These are phyloP conservation scores for Moringa oleifera DNA, from an alignment of 345 rosid species.

Conservation along the genomic window DNA sequence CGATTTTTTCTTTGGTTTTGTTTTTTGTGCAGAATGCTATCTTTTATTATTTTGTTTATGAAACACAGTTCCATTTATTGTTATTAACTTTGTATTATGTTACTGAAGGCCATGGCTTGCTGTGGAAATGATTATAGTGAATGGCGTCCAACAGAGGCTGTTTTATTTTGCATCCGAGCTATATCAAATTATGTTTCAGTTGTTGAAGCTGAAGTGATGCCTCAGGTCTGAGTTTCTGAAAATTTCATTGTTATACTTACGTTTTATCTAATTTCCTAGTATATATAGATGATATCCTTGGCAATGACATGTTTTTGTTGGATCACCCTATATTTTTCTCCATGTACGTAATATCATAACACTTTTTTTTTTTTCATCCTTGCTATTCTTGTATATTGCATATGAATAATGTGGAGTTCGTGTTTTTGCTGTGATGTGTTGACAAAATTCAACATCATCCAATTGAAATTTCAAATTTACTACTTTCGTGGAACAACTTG, in stretches of 20 bases:
- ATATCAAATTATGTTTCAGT: conserved; percentile 79
- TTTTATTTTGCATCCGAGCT: conserved; percentile 88
- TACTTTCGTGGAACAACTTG: no score
- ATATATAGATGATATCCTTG: background rate
- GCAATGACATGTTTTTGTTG: background rate
- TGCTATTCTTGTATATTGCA: background rate
- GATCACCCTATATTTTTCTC: background rate
- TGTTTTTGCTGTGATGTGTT: no score
- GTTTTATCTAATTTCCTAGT: background rate
- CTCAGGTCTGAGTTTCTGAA: conserved; percentile 51
- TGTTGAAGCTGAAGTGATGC: conserved; percentile 84
- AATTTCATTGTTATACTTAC: background rate
- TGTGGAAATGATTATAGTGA: conserved; percentile 61
- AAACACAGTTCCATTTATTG: background rate
- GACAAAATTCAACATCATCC: no score
- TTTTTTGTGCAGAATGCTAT: background rate
- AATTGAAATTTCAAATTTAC: no score
- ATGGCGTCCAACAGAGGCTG: conserved; percentile 98
- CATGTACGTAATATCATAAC: background rate
- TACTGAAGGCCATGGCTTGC: conserved; percentile 59
- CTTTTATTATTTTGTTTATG: background rate
- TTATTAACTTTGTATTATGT: conserved; percentile 8
- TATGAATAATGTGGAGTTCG: background rate
- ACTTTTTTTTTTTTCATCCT: no score
- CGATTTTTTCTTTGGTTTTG: no score